Percentiles rank a stretch among this genome's conserved stretches.
Conservation (phyloP, 805 yeast genomes). For the Starmerella ratchasimensis region DNA sequence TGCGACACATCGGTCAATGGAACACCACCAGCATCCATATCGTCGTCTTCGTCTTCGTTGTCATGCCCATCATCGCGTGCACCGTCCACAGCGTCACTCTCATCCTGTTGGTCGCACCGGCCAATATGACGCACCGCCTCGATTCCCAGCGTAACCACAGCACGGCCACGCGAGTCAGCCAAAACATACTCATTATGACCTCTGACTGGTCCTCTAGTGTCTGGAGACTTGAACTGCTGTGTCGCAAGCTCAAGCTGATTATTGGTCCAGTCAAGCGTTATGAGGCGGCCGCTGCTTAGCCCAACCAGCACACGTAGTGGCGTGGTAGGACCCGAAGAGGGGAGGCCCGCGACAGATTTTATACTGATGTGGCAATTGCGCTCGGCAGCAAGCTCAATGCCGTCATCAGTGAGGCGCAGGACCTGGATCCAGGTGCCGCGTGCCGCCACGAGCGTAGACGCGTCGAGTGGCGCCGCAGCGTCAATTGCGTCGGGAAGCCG, state of each 20-base stretch:
- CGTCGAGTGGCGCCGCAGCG: slow-evolving; percentile 43
- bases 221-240: too few relatives aligned
- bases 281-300: slow-evolving; percentile 35
- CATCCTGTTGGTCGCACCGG: background rate
- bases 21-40: background rate
- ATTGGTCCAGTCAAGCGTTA: background rate
- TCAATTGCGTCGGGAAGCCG: slow-evolving; percentile 42
- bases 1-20: background rate
- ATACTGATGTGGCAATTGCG: slow-evolving; percentile 48
- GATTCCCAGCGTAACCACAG: slow-evolving; percentile 53
- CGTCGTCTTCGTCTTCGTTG: too few relatives aligned
- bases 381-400: slow-evolving; percentile 33
- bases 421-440: slow-evolving; percentile 42
- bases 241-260: too few relatives aligned
- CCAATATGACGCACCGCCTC: slow-evolving; percentile 63
- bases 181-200: slow-evolving; percentile 60
- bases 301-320: too few relatives aligned
- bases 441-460: slow-evolving; percentile 35
- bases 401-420: slow-evolving; percentile 41
- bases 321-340: too few relatives aligned
- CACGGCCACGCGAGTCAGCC: slow-evolving; percentile 58
- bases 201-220: too few relatives aligned
- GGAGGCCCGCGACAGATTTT: slow-evolving; percentile 32
- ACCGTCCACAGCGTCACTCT: background rate
- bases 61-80: too few relatives aligned